These are phyloP conservation scores for Clavispora fructus DNA, from an alignment of 805 yeast species.

Conservation along the genomic window DNA sequence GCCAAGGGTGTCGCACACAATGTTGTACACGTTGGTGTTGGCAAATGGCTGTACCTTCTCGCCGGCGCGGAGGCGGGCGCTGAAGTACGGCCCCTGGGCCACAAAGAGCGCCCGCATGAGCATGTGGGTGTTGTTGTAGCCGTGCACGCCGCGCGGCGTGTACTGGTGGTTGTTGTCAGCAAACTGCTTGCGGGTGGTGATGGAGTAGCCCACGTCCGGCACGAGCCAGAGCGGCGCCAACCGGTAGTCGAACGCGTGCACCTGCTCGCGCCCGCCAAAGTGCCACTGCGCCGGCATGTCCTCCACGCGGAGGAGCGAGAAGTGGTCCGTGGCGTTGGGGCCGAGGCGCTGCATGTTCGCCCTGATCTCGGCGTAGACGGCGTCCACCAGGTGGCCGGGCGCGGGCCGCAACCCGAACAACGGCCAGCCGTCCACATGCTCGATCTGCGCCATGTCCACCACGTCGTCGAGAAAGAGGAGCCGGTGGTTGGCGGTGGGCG, in stretches of 20 bases:
- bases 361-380: constrained; percentile 41
- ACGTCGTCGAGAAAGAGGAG: constrained; percentile 70
- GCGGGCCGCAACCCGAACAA: constrained; percentile 68
- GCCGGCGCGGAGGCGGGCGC: constrained; percentile 20
- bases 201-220: constrained; percentile 76
- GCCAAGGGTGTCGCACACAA: constrained; percentile 61
- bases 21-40: constrained; percentile 68
- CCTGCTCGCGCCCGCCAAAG: constrained; percentile 41
- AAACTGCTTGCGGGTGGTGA: constrained; percentile 59
- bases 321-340: constrained; percentile 25
- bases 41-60: constrained; percentile 54
- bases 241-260: constrained; percentile 47
- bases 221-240: constrained; percentile 83
- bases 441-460: constrained; percentile 48
- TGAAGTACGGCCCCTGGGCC: constrained; percentile 77
- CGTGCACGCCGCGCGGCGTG: constrained; percentile 75
- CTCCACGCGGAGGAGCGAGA: constrained; percentile 46
- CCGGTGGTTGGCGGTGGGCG: constrained; percentile 72
- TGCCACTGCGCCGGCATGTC: constrained; percentile 51
- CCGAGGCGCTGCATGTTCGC: constrained; percentile 21
- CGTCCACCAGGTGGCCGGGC: constrained; percentile 32
- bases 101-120: constrained; percentile 81
- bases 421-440: constrained; percentile 82
- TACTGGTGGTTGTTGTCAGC: constrained; percentile 44
- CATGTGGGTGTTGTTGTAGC: constrained; percentile 71